Base-by-base conservation (phyloP, 805 yeast genomes). In the Metschnikowia baotianmanensis region DNA sequence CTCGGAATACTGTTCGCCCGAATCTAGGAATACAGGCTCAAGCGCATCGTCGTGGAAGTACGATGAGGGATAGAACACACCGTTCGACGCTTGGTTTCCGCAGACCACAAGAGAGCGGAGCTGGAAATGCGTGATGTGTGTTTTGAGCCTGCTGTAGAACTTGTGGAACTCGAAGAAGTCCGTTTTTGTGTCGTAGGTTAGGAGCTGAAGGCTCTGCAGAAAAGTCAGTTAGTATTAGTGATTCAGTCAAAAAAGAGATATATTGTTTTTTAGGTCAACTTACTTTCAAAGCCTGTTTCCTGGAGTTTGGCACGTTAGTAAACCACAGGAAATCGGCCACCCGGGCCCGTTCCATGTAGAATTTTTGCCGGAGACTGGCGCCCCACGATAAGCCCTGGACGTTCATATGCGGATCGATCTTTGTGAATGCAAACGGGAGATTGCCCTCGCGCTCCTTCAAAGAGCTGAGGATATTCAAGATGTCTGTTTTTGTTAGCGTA, bases 111-210 rank as follows among this genome's bases (percentile, higher is more conserved):
- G 58, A 42, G 76, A 72, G 12, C 84, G 59, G 24, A 80, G 61
- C 58, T 79, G 84, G 55, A 78, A 78, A 61, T 80, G 84, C 15
- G 73, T 69, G 10, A 77, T 61, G 46, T 67, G 71, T 5, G 80
- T 76, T 37, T 68, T 70, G 7, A 80, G 66, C 43, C 61, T 57
- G 42, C 69, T 56, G 58, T 57, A 72, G 47, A 69, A 73, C 37
- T 59, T 61, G 25, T 65, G 57, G 46, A 67, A 70, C 43, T 51
- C 53, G 47, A 54, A 72, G 37, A 71, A 65, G 27, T 69, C 68
- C 7, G 71, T 63, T 23, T 50, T 55, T 9, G 56, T 44, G 23
- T 47, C 36, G 46, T 47, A 55, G 0, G 40, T 33, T 10, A 40
- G 26, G 31, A 58, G 43, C 45, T 48, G 54, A 9, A 55, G 31